Evolutionary conservation across 2,329 filamentous ascomycete species (phyloP).

Genomic region (Emmonsiellopsis sp.): DNA sequence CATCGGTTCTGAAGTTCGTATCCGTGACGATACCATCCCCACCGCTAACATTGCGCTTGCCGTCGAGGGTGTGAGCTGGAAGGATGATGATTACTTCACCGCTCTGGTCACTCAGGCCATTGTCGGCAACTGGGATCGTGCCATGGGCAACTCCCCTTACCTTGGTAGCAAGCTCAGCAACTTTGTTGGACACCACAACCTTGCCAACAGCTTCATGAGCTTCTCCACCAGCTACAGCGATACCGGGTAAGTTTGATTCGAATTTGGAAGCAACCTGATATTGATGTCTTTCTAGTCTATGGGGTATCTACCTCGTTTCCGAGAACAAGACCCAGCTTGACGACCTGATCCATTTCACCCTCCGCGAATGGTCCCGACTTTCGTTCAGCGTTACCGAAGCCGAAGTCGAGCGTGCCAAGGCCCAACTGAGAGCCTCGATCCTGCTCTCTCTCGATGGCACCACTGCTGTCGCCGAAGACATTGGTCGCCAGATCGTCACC

Average conservation of each 20-base stretch:
- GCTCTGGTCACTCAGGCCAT: constrained; percentile 96
- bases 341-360: constrained; percentile 95
- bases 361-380: constrained; percentile 95
- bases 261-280: neutral
- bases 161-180: constrained; percentile 97
- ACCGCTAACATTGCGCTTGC: constrained; percentile 97
- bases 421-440: constrained; percentile 96
- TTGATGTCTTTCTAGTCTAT: constrained; percentile 57
- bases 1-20: constrained; percentile 87
- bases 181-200: constrained; percentile 85
- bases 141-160: constrained; percentile 94
- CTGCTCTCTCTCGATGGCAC: constrained; percentile 95
- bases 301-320: constrained; percentile 97
- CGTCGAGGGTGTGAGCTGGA: constrained; percentile 99
- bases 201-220: constrained; percentile 99
- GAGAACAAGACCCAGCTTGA: constrained; percentile 82
- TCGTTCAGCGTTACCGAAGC: constrained; percentile 78
- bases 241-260: constrained; percentile 64
- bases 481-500: constrained; percentile 96
- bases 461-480: constrained; percentile 94
- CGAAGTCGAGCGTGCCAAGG: constrained; percentile 97
- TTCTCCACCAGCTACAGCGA: constrained; percentile 99
- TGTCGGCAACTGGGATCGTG: constrained; percentile 98
- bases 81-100: constrained; percentile 98
- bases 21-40: constrained; percentile 91